phyloP scores from a whole-genome alignment of 371 early-diverging fungal species.

The Circinella umbellata region DNA sequence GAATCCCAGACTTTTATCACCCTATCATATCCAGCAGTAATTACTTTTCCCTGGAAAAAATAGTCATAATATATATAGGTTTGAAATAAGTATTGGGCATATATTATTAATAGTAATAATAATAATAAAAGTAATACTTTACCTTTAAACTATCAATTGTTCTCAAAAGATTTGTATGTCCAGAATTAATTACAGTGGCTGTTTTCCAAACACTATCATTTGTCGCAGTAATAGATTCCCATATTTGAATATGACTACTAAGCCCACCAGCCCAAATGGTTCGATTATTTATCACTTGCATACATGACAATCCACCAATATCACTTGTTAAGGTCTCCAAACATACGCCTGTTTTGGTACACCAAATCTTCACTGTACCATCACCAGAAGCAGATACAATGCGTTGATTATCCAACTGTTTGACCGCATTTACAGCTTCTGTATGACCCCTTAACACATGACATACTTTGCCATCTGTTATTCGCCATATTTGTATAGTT shows the following conservation, averaged over 20 bases:
- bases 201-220: slow-evolving; percentile 41
- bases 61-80: no score
- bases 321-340: slow-evolving; percentile 65
- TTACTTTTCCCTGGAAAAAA: slow-evolving; percentile 37
- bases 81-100: no score
- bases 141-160: slow-evolving; percentile 78
- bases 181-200: slow-evolving; percentile 61
- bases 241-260: slow-evolving; percentile 88
- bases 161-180: slow-evolving; percentile 91
- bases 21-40: slow-evolving; percentile 83
- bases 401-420: slow-evolving; percentile 53
- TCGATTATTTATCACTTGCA: slow-evolving; percentile 83
- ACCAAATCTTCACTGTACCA: slow-evolving; percentile 85
- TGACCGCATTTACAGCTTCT: slow-evolving; percentile 89
- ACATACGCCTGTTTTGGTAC: slow-evolving; percentile 68
- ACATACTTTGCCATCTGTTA: slow-evolving; percentile 51
- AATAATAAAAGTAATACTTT: slow-evolving; percentile 16
- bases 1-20: slow-evolving; percentile 95
- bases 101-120: slow-evolving; percentile 43
- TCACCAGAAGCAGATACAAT: slow-evolving; percentile 93
- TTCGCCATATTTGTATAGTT: slow-evolving; percentile 49
- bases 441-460: slow-evolving; percentile 79
- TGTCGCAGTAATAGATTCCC: slow-evolving; percentile 90
- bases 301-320: slow-evolving; percentile 88
- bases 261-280: slow-evolving; percentile 88